Base-by-base conservation (phyloP, 2,329 filamentous ascomycete species). In the Aulographum hederae region DNA sequence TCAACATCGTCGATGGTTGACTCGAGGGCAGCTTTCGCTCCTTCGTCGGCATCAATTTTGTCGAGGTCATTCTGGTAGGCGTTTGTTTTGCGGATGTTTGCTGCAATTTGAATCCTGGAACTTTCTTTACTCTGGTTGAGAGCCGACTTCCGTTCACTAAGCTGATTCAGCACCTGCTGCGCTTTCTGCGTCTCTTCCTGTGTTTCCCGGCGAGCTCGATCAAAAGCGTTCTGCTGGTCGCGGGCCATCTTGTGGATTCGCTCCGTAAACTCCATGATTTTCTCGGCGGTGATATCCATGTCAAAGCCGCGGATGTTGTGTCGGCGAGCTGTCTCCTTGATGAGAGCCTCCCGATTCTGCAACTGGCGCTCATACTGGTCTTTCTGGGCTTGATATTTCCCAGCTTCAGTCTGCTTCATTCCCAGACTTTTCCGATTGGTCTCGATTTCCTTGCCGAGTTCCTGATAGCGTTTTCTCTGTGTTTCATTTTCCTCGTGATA, bases 251-350 rank as follows among this genome's bases (percentile, higher is more conserved):
- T 85, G 28, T 74, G 67, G 30, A 95, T 69, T 39, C 73, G 74
- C 4, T 76, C 73, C 50, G 81, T 73, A 49, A 95, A 95, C 2
- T 75, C 65, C 25, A 67, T 62, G 23, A 92, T 73, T 34, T 80
- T 70, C 18, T 60, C 61, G 33, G 92, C 78, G 19, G 75, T 73
- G 28, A 93, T 57, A 10, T 84, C 72, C 14, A 75, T 69, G 17
- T 93, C 82, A 45, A 78, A 93, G 0, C 85, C 85, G 20, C 81
- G 75, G 38, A 98, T 79, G 36, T 70, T 73, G 51, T 93, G 79
- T 17, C 63, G 64, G 28, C 70, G 65, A 12, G 86, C 82, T 23
- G 80, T 73, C 35, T 85, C 74, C 39, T 74, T 81, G 34, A 94
- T 72, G 50, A 92, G 67, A 6, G 67, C 63, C 44, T 76, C 65